Percentiles rank a stretch among this genome's conserved stretches.
phyloP scores from a whole-genome alignment of 1,284 basidiomycete genomes.

The Ustilago curta region DNA sequence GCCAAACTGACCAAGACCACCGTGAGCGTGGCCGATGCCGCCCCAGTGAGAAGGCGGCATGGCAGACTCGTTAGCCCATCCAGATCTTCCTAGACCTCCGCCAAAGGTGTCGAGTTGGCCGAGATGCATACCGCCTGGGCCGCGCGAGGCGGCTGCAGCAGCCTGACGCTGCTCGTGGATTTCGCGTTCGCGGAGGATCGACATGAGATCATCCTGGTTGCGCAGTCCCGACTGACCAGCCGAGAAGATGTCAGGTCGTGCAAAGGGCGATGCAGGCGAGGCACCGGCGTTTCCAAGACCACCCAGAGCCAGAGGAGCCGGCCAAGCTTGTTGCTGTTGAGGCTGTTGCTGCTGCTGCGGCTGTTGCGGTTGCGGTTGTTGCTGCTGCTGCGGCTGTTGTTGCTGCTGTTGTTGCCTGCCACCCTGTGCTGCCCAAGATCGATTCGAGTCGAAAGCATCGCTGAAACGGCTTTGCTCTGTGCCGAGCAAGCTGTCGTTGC shows the following conservation, averaged over 20 bases:
- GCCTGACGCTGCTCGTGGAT: constrained; percentile 56
- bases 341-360: constrained; percentile 9
- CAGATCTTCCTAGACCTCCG: constrained; percentile 32
- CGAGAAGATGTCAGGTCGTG: constrained; percentile 27
- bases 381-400: neutral
- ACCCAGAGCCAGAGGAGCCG: constrained; percentile 29
- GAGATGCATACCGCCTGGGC: constrained; percentile 32
- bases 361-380: constrained; percentile 9
- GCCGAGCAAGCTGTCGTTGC: constrained; percentile 23
- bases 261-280: constrained; percentile 48
- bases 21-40: constrained; percentile 37
- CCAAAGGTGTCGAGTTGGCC: constrained; percentile 42
- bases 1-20: constrained; percentile 40
- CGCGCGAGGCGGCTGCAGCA: constrained; percentile 46
- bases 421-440: constrained; percentile 20
- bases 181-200: constrained; percentile 54
- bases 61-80: constrained; percentile 34
- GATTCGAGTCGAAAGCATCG: constrained; percentile 25
- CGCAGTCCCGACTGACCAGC: constrained; percentile 34
- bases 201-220: constrained; percentile 54
- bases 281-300: constrained; percentile 28
- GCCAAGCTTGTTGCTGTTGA: constrained; percentile 35
- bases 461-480: constrained; percentile 36
- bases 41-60: constrained; percentile 42
- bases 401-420: constrained; percentile 14